Conservation (phyloP, 495 filamentous ascomycete species). For the Penicillium argentinense region DNA sequence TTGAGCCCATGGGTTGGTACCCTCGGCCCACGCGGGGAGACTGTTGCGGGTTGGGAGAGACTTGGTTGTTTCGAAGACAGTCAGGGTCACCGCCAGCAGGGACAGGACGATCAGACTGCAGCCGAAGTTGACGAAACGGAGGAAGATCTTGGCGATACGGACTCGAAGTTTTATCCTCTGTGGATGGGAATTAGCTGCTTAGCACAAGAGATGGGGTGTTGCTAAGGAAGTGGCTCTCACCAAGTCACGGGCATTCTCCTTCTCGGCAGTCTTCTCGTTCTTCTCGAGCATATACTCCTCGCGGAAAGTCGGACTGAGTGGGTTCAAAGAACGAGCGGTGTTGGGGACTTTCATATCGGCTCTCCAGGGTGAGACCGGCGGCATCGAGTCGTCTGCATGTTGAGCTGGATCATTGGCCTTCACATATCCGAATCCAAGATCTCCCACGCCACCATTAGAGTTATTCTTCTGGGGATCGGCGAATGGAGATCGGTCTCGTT, state of each 20-base stretch:
- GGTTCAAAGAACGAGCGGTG: constrained; percentile 63
- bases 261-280: constrained; percentile 72
- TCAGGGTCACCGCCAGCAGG: constrained; percentile 79
- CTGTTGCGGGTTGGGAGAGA: constrained; percentile 69
- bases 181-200: constrained; percentile 8
- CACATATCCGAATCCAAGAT: constrained; percentile 92
- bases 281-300: constrained; percentile 84
- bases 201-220: too few relatives aligned
- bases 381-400: constrained; percentile 53
- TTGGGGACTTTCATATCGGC: constrained; percentile 84
- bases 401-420: constrained; percentile 53
- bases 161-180: constrained; percentile 95
- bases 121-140: constrained; percentile 91
- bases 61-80: constrained; percentile 85
- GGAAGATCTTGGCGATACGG: constrained; percentile 88
- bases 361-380: constrained; percentile 75
- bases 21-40: constrained; percentile 77
- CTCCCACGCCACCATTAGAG: constrained; percentile 61
- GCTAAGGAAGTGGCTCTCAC: constrained; percentile 52
- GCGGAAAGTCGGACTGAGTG: constrained; percentile 83
- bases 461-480: constrained; percentile 56
- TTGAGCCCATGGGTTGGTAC: constrained; percentile 87
- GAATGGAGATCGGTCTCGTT: constrained; percentile 61
- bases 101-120: constrained; percentile 93
- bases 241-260: constrained; percentile 79